Base-by-base conservation (phyloP, 2,329 filamentous ascomycete species). In the Akanthomyces muscarius region DNA sequence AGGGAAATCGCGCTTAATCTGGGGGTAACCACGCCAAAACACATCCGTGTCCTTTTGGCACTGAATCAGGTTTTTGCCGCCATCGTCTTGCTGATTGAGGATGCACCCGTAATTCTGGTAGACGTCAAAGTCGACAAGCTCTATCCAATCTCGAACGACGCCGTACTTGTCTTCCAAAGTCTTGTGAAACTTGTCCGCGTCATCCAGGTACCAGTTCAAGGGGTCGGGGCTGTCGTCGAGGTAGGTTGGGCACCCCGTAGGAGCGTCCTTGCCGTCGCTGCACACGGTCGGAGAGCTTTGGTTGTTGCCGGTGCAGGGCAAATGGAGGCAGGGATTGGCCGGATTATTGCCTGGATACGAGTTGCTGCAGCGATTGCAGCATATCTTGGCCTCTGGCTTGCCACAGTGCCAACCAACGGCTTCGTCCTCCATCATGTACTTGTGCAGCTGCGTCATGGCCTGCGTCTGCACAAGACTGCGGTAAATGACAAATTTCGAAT, bases 121-220 rank as follows among this genome's bases (percentile, higher is more conserved):
- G 57, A 60, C 57, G 13, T 60, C 57, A 18, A 52, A 52, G 47
- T 52, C 33, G 33, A 44, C 51, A 10, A 60, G 51, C 47, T 52
- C 57, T 4, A 60, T 7, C 47, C 57, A 60, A 23, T 52, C 57
- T 2, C 47, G 57, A 33, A 60, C 21, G 14, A 60, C 48, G 8
- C 57, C 57, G 14, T 60, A 52, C 3, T 52, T 18, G 3, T 52
- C 44, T 44, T 60, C 57, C 5, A 60, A 6, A 7, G 30, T 30
- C 30, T 42, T 60, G 36, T 60, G 13, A 28, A 60, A 60, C 47
- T 60, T 60, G 23, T 60, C 57, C 33, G 52, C 44, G 21, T 60
- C 57, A 16, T 60, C 57, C 2, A 60, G 57, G 47, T 42, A 4
- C 57, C 57, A 60, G 11, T 42, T 44, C 5, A 21, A 25, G 8